Evolutionary conservation across 108 stramenopile species (phyloP), one percentile per base, ranked within the genome.

Genomic region (Pseudonitzschia delicatissima): DNA sequence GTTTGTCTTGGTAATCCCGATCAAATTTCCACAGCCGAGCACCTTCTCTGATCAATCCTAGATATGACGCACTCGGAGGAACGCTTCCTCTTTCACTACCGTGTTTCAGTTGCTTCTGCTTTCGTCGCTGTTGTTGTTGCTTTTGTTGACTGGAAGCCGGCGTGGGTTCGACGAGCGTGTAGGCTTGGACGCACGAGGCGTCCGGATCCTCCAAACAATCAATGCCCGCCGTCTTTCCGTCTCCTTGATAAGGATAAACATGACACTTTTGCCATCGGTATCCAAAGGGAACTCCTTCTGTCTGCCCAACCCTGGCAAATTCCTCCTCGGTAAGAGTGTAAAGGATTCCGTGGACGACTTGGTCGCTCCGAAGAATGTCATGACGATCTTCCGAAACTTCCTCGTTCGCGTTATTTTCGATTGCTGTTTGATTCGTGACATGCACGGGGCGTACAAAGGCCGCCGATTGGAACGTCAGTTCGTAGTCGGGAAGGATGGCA

Each of bases 241-340:
- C 80, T 20, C 87, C 87, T 9, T 57, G 29, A 57, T 88, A 87
- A 0, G 84, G 82, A 50, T 82, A 57, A 3, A 85, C 83, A 33
- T 35, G 49, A 73, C 87, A 88, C 23, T 67, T 29, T 57, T 83
- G 74, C 76, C 87, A 80, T 9, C 63, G 60, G 59, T 92, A 92
- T 0, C 61, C 82, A 57, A 85, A 84, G 11, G 87, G 86, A 4
- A 92, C 90, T 0, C 90, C 90, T 73, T 92, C 90, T 15, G 87
- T 83, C 17, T 44, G 34, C 36, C 90, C 84, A 15, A 92, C 67
- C 21, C 44, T 66, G 12, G 62, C 78, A 77, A 92, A 92, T 45
- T 92, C 87, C 11, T 63, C 47, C 53, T 75, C 80, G n/a, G 82
- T 67, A 26, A 92, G 68, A 20, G 72, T 77, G 67, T 92, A 88